Conservation (phyloP, 805 yeast species). For the Wickerhamiella domercqiae region DNA sequence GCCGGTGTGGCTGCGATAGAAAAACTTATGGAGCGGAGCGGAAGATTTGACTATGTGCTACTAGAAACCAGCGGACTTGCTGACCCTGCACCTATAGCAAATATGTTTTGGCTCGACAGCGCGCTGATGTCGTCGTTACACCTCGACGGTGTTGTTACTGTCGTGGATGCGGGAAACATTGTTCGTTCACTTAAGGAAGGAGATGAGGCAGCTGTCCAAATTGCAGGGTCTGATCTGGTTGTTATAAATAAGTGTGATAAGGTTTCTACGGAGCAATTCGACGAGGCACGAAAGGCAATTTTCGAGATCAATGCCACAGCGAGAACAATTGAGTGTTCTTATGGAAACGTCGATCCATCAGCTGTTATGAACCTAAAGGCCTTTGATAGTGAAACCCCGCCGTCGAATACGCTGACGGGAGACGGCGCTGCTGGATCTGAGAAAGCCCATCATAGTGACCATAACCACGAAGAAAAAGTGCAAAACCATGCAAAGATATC, state of each 20-base stretch:
- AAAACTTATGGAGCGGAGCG: constrained; percentile 55
- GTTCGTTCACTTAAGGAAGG: constrained; percentile 49
- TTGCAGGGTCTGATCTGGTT: constrained; percentile 77
- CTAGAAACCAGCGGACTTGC: constrained; percentile 94
- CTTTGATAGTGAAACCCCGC: constrained; percentile 26
- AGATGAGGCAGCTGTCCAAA: constrained; percentile 68
- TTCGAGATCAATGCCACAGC: constrained; percentile 50
- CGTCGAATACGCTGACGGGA: neutral
- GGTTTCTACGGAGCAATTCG: constrained; percentile 20
- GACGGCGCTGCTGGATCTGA: constrained; percentile 7
- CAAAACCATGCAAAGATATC: constrained; percentile 25
- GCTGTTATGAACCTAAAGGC: constrained; percentile 67
- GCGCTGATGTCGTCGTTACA: constrained; percentile 71
- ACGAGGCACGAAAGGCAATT: constrained; percentile 28
- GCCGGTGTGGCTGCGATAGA: constrained; percentile 92
- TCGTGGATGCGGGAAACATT: constrained; percentile 54
- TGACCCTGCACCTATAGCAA: constrained; percentile 93
- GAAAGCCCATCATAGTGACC: constrained; percentile 12
- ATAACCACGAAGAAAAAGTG: neutral
- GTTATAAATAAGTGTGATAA: constrained; percentile 67
- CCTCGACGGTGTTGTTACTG: constrained; percentile 84
- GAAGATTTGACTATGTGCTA: constrained; percentile 74
- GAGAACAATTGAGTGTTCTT: constrained; percentile 50
- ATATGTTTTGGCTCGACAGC: constrained; percentile 95
- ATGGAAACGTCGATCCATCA: constrained; percentile 56